phyloP scores from a whole-genome alignment of 768 basidiomycete genomes.

The Calvatia gigantea region DNA sequence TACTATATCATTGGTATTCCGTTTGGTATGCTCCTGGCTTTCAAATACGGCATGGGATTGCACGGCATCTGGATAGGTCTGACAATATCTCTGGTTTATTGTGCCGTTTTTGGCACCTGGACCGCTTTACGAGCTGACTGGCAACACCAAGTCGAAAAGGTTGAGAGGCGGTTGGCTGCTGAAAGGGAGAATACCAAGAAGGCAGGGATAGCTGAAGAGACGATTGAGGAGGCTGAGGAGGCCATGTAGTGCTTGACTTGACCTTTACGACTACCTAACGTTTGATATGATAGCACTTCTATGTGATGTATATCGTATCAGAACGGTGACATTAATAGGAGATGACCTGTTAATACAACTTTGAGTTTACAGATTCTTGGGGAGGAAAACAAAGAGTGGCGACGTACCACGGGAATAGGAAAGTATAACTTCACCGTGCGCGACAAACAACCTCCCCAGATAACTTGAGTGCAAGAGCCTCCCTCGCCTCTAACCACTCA shows the following conservation, averaged over 20 bases:
- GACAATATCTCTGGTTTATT: constrained; percentile 61
- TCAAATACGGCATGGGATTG: constrained; percentile 53
- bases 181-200: constrained; percentile 23
- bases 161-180: constrained; percentile 49
- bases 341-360: not conserved
- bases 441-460: constrained; percentile 88
- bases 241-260: not conserved
- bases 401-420: not conserved
- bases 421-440: constrained; percentile 40
- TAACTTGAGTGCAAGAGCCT: constrained; percentile 76
- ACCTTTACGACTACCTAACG: not conserved
- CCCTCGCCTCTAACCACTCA: constrained; percentile 90
- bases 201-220: not conserved
- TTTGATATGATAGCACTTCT: constrained; percentile 11
- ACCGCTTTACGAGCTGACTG: constrained; percentile 62
- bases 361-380: no score
- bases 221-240: not conserved
- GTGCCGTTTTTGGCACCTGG: constrained; percentile 48
- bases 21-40: constrained; percentile 74
- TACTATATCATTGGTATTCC: constrained; percentile 88
- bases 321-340: not conserved
- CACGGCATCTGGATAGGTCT: constrained; percentile 85
- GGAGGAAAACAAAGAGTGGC: not conserved
- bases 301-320: not conserved
- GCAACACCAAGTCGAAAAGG: constrained; percentile 64